Conservation (phyloP, 805 yeast genomes). For the Metschnikowia peoriensis region DNA sequence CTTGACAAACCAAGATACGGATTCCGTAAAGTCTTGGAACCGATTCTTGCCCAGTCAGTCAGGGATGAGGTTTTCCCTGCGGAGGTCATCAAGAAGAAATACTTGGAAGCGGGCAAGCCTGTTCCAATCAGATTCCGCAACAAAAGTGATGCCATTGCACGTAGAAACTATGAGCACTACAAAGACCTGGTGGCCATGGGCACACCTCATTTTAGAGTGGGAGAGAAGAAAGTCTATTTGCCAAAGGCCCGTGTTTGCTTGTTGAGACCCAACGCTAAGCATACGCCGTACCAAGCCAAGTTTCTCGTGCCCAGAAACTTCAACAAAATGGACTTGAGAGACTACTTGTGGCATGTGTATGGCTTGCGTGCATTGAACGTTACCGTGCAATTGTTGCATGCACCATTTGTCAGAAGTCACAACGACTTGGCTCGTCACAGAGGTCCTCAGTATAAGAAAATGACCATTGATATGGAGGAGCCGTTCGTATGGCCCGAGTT, state of each 20-base stretch:
- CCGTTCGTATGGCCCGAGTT: conserved; percentile 94
- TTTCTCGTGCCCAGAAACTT: conserved; percentile 91
- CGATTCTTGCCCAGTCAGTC: conserved; percentile 38
- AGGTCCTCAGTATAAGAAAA: conserved; percentile 81
- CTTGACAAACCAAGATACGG: conserved; percentile 39
- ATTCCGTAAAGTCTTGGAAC: conserved; percentile 37
- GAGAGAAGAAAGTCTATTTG: conserved; percentile 72
- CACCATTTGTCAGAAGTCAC: conserved; percentile 54
- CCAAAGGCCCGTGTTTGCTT: conserved; percentile 83
- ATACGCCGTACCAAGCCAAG: conserved; percentile 95
- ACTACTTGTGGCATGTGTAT: conserved; percentile 85
- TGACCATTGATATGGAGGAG: conserved; percentile 94
- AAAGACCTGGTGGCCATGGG: conserved; percentile 57
- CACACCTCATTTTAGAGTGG: conserved; percentile 78
- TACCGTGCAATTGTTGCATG: conserved; percentile 81
- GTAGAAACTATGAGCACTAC: conserved; percentile 37
- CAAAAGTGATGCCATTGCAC: conserved; percentile 34
- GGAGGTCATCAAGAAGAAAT: conserved; percentile 32
- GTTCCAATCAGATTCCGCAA: conserved; percentile 40
- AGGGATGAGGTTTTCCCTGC: conserved; percentile 42
- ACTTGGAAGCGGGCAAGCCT: conserved; percentile 39
- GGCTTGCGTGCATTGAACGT: conserved; percentile 87
- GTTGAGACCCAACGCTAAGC: conserved; percentile 90
- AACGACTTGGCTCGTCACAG: conserved; percentile 69
- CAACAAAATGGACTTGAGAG: conserved; percentile 92